Evolutionary conservation across 768 basidiomycete species (phyloP).

Genomic region (Candolleomyces eurysporus): DNA sequence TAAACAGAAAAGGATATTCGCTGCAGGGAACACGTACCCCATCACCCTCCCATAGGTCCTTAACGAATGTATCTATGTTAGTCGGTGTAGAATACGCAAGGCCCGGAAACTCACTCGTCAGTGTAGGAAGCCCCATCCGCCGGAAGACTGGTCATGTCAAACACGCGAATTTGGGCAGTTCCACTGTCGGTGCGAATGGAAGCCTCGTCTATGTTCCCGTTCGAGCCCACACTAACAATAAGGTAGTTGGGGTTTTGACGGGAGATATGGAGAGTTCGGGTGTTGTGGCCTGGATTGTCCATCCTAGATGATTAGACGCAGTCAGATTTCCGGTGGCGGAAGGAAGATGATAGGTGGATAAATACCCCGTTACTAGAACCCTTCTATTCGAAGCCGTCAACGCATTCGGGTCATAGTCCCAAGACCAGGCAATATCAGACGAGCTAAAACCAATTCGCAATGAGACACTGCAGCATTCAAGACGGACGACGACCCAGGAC

Average conservation of each 20-base stretch:
- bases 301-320: background rate
- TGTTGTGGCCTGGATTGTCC: conserved; percentile 6
- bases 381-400: conserved; percentile 1
- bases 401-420: conserved; percentile 4
- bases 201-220: conserved; percentile 3
- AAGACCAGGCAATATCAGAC: conserved; percentile 7
- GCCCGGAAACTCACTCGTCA: no score
- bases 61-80: no score
- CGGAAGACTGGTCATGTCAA: background rate
- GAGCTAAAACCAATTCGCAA: background rate
- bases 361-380: conserved; percentile 4
- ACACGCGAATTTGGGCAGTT: conserved; percentile 8
- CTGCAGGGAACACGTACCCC: no score
- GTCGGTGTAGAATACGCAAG: no score
- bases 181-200: background rate
- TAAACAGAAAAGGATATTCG: no score
- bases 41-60: no score
- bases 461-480: background rate
- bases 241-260: conserved; percentile 3
- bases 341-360: background rate
- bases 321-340: background rate
- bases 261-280: conserved; percentile 4
- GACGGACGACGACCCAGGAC: background rate
- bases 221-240: conserved; percentile 4
- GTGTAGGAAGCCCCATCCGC: no score